A percentile compares a stretch with the other conserved stretches of the same genome.
Evolutionary conservation across 164 flowering plant species (phyloP).

Genomic region (Euptelea pleiosperma): DNA sequence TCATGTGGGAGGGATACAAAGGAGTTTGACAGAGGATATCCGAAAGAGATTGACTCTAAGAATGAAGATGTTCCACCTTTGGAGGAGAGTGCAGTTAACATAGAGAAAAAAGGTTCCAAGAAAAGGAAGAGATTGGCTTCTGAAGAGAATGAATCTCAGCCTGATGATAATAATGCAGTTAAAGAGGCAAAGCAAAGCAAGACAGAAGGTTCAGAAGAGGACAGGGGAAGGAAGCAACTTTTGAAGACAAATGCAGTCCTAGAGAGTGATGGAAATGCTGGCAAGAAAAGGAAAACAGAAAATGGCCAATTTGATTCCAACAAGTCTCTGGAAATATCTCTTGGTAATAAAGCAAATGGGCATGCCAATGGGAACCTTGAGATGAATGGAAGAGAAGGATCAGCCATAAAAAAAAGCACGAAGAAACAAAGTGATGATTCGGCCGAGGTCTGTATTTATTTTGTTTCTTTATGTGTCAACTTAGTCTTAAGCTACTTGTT

Average conservation of each 20-base stretch:
- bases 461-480: not conserved
- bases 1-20: not conserved
- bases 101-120: slow-evolving; percentile 39
- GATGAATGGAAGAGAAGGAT: slow-evolving; percentile 23
- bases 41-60: slow-evolving; percentile 8
- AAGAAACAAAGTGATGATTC: slow-evolving; percentile 45
- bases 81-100: slow-evolving; percentile 19
- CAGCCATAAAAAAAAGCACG: slow-evolving; percentile 17
- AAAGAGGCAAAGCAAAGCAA: slow-evolving; percentile 41
- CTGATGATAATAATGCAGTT: slow-evolving; percentile 18
- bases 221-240: slow-evolving; percentile 12
- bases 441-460: slow-evolving; percentile 44
- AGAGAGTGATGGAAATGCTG: slow-evolving; percentile 14
- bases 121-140: slow-evolving; percentile 54
- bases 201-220: slow-evolving; percentile 27
- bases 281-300: slow-evolving; percentile 21
- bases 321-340: slow-evolving; percentile 8
- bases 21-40: slow-evolving; percentile 10
- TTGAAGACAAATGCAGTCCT: not conserved
- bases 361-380: slow-evolving; percentile 21
- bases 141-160: slow-evolving; percentile 32
- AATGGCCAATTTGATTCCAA: slow-evolving; percentile 11
- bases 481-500: not conserved
- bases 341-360: slow-evolving; percentile 12
- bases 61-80: slow-evolving; percentile 10